Percentiles rank a stretch among this genome's conserved stretches.
These are phyloP conservation scores for Venturia pyrina DNA, from an alignment of 2,329 filamentous ascomycete genomes.

Conservation along the genomic window DNA sequence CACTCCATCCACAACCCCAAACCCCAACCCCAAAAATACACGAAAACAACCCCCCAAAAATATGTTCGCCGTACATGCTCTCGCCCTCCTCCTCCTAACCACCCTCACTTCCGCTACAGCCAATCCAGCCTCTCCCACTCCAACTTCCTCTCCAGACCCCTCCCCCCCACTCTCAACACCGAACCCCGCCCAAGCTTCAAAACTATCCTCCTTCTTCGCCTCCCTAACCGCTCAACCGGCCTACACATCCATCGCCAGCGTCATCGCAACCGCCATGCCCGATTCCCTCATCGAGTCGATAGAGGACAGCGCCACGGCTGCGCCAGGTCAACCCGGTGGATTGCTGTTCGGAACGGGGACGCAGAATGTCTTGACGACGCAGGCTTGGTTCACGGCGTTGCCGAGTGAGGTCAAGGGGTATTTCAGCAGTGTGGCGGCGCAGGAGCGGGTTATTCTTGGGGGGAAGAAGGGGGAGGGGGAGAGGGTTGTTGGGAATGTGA, in stretches of 20 bases:
- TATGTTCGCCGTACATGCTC: neutral
- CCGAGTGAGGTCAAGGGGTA: neutral
- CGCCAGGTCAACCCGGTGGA: neutral
- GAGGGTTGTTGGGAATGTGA: neutral
- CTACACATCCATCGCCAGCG: neutral
- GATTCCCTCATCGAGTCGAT: neutral
- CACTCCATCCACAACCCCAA: neutral
- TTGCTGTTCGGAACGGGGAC: neutral
- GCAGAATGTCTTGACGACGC: conserved; percentile 2
- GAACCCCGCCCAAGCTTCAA: neutral
- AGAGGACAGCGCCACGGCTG: neutral
- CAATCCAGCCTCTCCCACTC: neutral
- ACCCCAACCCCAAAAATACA: neutral
- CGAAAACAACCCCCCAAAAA: no score
- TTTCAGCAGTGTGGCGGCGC: neutral
- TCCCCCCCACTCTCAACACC: neutral
- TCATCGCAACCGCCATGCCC: neutral
- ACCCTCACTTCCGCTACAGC: neutral
- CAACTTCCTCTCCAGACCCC: neutral
- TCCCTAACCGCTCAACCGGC: conserved; percentile 4
- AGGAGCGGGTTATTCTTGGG: neutral
- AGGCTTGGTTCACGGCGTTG: neutral
- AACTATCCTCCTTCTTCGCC: neutral
- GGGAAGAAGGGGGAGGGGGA: neutral
- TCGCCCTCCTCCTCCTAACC: neutral